These are phyloP conservation scores for Pythium apleroticum DNA, from an alignment of 352 stramenopile species.

Conservation along the genomic window DNA sequence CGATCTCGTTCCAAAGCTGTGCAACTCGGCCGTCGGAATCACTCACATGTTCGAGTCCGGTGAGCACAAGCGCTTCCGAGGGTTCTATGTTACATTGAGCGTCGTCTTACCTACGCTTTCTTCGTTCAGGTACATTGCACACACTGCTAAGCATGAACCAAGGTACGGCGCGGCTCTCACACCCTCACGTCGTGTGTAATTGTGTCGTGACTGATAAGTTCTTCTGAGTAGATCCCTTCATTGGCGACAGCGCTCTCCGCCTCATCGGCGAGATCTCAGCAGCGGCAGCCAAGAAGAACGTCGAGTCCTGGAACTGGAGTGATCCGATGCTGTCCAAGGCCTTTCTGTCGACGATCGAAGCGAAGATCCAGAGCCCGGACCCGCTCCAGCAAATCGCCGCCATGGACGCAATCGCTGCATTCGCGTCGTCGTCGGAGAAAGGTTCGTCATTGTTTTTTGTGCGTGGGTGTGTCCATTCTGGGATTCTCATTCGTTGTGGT, in stretches of 20 bases:
- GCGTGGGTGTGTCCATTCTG: background rate
- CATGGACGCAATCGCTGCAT: slow-evolving; percentile 81
- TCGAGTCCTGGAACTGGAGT: slow-evolving; percentile 78
- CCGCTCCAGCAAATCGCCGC: slow-evolving; percentile 76
- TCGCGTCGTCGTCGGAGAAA: slow-evolving; percentile 78
- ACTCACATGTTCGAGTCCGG: slow-evolving; percentile 79
- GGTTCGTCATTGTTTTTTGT: slow-evolving; percentile 31
- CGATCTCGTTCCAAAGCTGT: slow-evolving; percentile 73
- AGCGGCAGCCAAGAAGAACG: slow-evolving; percentile 56
- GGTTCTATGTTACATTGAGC: too few relatives aligned
- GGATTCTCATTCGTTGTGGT: background rate
- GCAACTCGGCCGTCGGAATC: slow-evolving; percentile 61
- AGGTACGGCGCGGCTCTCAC: slow-evolving; percentile 31
- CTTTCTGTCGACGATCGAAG: slow-evolving; percentile 74
- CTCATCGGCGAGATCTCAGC: slow-evolving; percentile 80
- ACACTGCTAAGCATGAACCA: slow-evolving; percentile 62
- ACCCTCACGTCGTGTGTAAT: background rate
- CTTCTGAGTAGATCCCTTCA: slow-evolving; percentile 55
- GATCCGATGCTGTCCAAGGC: slow-evolving; percentile 72
- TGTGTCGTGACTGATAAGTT: background rate
- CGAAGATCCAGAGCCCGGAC: slow-evolving; percentile 63
- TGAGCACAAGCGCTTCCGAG: too few relatives aligned
- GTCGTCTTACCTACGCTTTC: background rate
- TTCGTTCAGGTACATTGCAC: slow-evolving; percentile 52
- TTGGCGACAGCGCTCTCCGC: slow-evolving; percentile 71